Percentiles rank a stretch among this genome's conserved stretches.
phyloP scores from a whole-genome alignment of 2,329 filamentous ascomycete species.

The Phialocephala sp. region DNA sequence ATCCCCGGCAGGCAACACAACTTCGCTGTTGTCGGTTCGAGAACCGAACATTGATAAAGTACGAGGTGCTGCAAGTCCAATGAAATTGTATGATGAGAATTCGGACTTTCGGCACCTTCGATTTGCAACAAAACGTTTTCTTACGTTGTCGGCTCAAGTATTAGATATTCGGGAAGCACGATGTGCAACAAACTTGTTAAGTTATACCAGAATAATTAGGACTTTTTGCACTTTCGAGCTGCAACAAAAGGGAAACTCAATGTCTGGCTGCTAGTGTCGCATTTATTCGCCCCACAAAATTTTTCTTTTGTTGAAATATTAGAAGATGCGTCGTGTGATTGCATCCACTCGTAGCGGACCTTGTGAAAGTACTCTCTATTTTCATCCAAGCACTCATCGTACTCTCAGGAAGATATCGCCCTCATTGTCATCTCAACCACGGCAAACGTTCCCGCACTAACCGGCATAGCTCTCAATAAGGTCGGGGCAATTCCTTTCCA shows the following conservation, averaged over 20 bases:
- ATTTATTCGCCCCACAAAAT: background rate
- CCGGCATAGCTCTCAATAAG: slow-evolving; percentile 92
- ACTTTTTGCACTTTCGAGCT: no score
- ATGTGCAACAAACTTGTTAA: slow-evolving; percentile 4
- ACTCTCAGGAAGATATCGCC: slow-evolving; percentile 56
- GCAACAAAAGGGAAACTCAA: slow-evolving; percentile 1
- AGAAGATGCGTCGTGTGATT: background rate
- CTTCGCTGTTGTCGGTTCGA: no score
- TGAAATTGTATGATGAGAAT: no score
- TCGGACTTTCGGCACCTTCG: no score
- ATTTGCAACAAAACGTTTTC: no score
- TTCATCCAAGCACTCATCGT: background rate
- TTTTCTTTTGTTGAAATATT: no score
- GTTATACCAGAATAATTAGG: no score
- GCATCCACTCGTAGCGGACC: background rate
- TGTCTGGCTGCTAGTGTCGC: background rate
- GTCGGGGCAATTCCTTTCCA: slow-evolving; percentile 95
- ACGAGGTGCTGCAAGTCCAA: no score
- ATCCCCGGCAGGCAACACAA: no score
- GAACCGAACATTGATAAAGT: no score
- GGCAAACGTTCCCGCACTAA: slow-evolving; percentile 96
- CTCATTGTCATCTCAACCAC: slow-evolving; percentile 74
- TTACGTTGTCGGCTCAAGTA: background rate
- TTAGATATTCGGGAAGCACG: background rate
- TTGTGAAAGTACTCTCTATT: slow-evolving; percentile 12